phyloP scores from a whole-genome alignment of 768 basidiomycete species.

The Coprinopsis sp. region DNA sequence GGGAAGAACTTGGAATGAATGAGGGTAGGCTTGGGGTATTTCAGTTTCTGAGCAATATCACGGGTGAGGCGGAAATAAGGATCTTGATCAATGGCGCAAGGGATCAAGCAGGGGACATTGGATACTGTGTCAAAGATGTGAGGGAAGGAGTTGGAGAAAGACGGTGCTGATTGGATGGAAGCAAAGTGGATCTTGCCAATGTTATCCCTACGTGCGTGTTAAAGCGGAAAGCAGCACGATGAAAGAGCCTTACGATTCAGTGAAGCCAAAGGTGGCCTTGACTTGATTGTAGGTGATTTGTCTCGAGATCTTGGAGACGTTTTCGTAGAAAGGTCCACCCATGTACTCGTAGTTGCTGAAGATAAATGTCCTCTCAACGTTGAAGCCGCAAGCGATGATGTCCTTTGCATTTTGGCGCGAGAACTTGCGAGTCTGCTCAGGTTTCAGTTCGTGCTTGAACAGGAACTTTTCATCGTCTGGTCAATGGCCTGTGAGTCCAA shows the following conservation, averaged over 20 bases:
- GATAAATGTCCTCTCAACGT: slow-evolving; percentile 91
- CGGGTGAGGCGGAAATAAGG: slow-evolving; percentile 97
- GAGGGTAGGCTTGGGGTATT: slow-evolving; percentile 91
- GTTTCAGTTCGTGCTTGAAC: slow-evolving; percentile 91
- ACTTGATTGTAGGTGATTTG: slow-evolving; percentile 92
- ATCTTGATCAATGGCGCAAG: slow-evolving; percentile 97
- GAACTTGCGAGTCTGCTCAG: slow-evolving; percentile 82
- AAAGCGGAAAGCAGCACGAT: not conserved
- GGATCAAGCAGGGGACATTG: slow-evolving; percentile 90
- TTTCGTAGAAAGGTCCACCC: slow-evolving; percentile 91
- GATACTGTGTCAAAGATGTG: slow-evolving; percentile 86
- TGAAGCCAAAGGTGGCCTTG: slow-evolving; percentile 95
- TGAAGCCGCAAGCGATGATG: slow-evolving; percentile 95
- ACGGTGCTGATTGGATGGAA: slow-evolving; percentile 90
- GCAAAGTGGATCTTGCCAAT: slow-evolving; percentile 98
- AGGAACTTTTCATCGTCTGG: slow-evolving; percentile 98
- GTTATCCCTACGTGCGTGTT: slow-evolving; percentile 70
- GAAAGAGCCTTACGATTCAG: slow-evolving; percentile 72
- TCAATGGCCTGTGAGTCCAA: not conserved
- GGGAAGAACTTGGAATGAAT: slow-evolving; percentile 98
- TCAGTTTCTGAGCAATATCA: slow-evolving; percentile 89
- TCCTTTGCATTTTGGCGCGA: slow-evolving; percentile 86
- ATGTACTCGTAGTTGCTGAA: slow-evolving; percentile 90
- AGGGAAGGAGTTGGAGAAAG: slow-evolving; percentile 97
- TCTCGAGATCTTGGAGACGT: slow-evolving; percentile 88